Conservation (phyloP, 257 asterid genomes). For the Solanum virginianum region DNA sequence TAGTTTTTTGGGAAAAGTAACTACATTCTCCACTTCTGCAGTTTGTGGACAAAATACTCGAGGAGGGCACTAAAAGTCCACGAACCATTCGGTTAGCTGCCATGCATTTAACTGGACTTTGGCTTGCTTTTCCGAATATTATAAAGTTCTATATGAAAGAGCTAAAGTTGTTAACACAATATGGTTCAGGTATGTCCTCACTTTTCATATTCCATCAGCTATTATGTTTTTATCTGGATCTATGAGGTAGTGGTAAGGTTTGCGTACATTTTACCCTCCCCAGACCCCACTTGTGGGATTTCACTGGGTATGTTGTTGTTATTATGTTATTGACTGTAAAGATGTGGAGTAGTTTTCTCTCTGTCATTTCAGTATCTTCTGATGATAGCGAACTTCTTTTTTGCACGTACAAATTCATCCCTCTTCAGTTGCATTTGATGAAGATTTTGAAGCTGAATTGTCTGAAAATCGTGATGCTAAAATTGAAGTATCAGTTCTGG, state of each 20-base stretch:
- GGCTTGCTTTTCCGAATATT: conserved; percentile 65
- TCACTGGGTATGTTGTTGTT: no score
- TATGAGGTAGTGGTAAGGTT: no score
- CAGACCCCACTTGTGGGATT: no score
- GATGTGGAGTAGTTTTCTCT: not conserved
- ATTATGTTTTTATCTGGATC: not conserved
- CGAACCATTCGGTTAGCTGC: conserved; percentile 96
- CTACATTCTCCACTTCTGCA: conserved; percentile 16
- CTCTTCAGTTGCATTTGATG: conserved; percentile 82
- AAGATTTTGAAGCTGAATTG: conserved; percentile 92
- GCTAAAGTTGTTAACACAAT: conserved; percentile 67
- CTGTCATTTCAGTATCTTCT: not conserved
- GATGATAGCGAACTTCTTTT: not conserved
- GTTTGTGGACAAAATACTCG: conserved; percentile 77
- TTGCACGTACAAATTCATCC: not conserved
- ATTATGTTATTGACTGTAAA: not conserved
- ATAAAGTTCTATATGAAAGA: conserved; percentile 69
- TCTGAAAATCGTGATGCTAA: conserved; percentile 77
- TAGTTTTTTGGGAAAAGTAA: not conserved
- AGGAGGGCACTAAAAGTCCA: conserved; percentile 92
- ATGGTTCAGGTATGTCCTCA: conserved; percentile 73
- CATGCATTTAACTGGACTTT: conserved; percentile 82
- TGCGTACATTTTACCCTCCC: no score
- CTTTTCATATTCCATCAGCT: not conserved
- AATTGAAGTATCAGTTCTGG: conserved; percentile 57